Percentiles rank a stretch among this genome's conserved stretches.
These are phyloP conservation scores for Diutina rugosa DNA, from an alignment of 1,139 yeast genomes.

Conservation along the genomic window DNA sequence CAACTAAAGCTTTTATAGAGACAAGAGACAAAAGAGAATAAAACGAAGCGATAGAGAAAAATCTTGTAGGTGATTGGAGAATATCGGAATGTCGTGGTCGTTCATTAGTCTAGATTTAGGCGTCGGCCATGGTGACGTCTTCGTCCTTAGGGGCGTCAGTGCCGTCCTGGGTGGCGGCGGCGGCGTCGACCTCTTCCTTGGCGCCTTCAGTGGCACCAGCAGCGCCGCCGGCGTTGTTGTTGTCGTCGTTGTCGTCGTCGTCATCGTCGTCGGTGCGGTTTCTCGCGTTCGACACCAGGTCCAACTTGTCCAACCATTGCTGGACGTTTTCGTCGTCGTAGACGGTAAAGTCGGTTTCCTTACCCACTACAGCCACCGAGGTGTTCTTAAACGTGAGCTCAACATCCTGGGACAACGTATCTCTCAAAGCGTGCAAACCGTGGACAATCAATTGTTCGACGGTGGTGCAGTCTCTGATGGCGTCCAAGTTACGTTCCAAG, in stretches of 20 bases:
- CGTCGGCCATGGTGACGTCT: background rate
- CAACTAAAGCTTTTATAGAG: constrained; percentile 23
- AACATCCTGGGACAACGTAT: constrained; percentile 87
- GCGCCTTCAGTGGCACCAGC: constrained; percentile 7
- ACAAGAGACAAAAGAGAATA: background rate
- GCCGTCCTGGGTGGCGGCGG: background rate
- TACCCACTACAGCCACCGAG: constrained; percentile 83
- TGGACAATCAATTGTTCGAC: constrained; percentile 71
- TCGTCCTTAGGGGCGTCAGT: background rate
- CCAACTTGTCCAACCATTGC: constrained; percentile 63
- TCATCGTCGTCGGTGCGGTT: constrained; percentile 29
- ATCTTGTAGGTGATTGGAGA: no score
- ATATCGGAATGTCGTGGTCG: background rate
- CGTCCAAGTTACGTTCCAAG: constrained; percentile 71
- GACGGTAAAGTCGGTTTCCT: constrained; percentile 57
- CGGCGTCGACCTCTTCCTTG: background rate
- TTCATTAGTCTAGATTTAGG: background rate
- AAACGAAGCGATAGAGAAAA: background rate
- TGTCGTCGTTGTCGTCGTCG: constrained; percentile 16
- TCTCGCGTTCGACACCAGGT: constrained; percentile 42
- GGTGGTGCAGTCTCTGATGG: constrained; percentile 42
- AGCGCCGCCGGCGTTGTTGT: constrained; percentile 12
- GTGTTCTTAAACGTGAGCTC: constrained; percentile 78
- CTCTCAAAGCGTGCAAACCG: constrained; percentile 87
- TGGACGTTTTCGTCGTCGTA: constrained; percentile 83